Base-by-base conservation (phyloP, 352 stramenopile genomes). In the Phytophthora pini region DNA sequence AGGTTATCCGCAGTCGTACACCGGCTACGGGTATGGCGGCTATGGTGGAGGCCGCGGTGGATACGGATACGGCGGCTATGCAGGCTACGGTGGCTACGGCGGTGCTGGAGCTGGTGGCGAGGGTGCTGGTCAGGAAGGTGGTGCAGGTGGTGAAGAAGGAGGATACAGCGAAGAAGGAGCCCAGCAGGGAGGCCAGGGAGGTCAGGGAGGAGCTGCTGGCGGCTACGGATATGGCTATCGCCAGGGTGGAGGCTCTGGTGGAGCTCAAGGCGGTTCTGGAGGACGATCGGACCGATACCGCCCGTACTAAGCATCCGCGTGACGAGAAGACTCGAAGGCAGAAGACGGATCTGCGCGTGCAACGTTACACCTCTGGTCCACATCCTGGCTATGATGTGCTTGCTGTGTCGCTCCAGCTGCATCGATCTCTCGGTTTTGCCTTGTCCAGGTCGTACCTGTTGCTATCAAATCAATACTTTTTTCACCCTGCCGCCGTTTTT, bases 251-350 rank as follows among this genome's bases (percentile, higher is more conserved):
- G 69, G 79, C 49, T 49, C 69, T 2, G 69, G 76, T 55, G 69
- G 68, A 32, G 72, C 62, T 41, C 80, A 80, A 69, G 87, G 77
- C 59, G 86, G 75, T 36, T 84, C 80, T 31, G 78, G 80, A 41
- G 80, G 80, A 29, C 78, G 84, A 56, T 91, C 87, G 68, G 87
- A 94, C 24, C 79, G 87, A 79, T 94, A 94, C 76, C 87, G 87
- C 62, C 87, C 87, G 48, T 94, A 94, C 72, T 94, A 82, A 89
- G 54, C 48, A 56, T 34, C 20, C 11, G 54, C 29, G 58, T 36
- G 49, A 53, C 56, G 43, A 75, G 47, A 72, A 62, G 44, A 43
- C 10, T 36, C 26, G 40, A 63, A 70, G 43, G n/a, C 39, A 52
- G 54, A 53, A 40, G 49, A 32, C 38, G 34, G 51, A 70, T 55